Base-by-base conservation (phyloP, 2,329 filamentous ascomycete species). In the Penicillium sp. region DNA sequence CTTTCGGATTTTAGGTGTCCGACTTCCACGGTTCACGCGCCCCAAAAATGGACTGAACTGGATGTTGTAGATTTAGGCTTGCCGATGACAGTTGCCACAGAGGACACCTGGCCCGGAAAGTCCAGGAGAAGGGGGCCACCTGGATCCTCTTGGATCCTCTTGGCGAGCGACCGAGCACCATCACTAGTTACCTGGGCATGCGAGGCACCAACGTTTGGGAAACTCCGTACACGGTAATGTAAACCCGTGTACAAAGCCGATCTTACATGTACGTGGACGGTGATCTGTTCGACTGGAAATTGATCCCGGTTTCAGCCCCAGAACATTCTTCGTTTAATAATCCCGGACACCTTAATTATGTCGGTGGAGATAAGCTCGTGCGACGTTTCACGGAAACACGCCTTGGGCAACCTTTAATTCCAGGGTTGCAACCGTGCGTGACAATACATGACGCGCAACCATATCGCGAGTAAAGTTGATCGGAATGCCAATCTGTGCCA, bases 361-460 rank as follows among this genome's bases (percentile, higher is more conserved):
- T 61, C 66, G 63, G 65, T 67, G 67, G 66, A 67, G 67, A 68
- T 69, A 66, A 69, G 65, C 66, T 68, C 65, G 65, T 67, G 65
- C 61, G 63, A 68, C 64, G 66, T 69, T 68, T 66, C 67, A 69
- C 65, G 56, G 51, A 60, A 54, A 45, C 43, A 54, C 46, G 45
- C 53, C 61, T 66, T 66, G 63, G 63, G 61, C 62, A 63, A 66
- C 51, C 60, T 65, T 64, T 65, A 61, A 10, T 63, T 58, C 48
- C 61, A 65, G 55, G 60, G 63, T 66, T 66, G 51, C 63, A 66
- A 63, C 41, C 55, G 55, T 48, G 51, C 46, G 52, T 63, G 51
- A 63, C 60, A 60, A 61, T 60, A 61, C 55, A 45, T 20, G 38
- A 54, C 55, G 44, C 41, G 49, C 54, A 55, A 59, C 46, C 46